Evolutionary conservation across 2,329 filamentous ascomycete genomes (phyloP).

Genomic region (Pyrenophora graminea): DNA sequence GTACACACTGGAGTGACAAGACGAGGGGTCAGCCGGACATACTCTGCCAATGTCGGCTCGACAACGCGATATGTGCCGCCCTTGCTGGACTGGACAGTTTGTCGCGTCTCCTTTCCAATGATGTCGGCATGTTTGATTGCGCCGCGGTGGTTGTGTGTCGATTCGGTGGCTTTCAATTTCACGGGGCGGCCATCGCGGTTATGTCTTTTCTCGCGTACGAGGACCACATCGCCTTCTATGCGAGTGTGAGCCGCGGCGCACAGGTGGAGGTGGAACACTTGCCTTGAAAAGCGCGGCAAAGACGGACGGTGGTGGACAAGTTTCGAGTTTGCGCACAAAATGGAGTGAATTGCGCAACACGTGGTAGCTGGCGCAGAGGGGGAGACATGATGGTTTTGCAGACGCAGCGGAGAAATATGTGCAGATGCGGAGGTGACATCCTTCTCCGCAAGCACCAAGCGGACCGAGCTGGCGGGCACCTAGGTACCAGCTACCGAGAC

Average conservation of each 20-base stretch:
- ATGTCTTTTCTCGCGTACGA: slow-evolving; percentile 49
- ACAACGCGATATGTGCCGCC: slow-evolving; percentile 60
- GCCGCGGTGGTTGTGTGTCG: slow-evolving; percentile 53
- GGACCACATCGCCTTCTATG: slow-evolving; percentile 47
- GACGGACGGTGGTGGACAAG: slow-evolving; percentile 26
- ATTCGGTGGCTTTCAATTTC: slow-evolving; percentile 43
- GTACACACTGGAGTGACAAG: slow-evolving; percentile 72
- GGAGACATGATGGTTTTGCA: slow-evolving; percentile 26
- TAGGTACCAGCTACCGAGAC: too few species aligned
- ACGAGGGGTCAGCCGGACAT: slow-evolving; percentile 68
- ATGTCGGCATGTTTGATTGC: slow-evolving; percentile 59
- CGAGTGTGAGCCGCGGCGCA: slow-evolving; percentile 17
- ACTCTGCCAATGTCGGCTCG: slow-evolving; percentile 72
- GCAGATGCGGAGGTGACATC: slow-evolving; percentile 19
- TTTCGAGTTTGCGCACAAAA: slow-evolving; percentile 5
- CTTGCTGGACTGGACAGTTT: slow-evolving; percentile 61
- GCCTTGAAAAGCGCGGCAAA: slow-evolving; percentile 37
- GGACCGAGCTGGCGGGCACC: slow-evolving; percentile 5
- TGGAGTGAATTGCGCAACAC: background rate
- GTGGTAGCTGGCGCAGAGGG: slow-evolving; percentile 3
- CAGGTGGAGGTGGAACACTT: slow-evolving; percentile 13
- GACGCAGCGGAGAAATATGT: slow-evolving; percentile 10
- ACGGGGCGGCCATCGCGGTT: slow-evolving; percentile 47
- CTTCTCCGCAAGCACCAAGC: slow-evolving; percentile 14
- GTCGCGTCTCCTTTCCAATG: slow-evolving; percentile 65